Percentiles rank a stretch among this genome's conserved stretches.
phyloP scores from a whole-genome alignment of 345 rosid genomes.

The Luvunga scandens region DNA sequence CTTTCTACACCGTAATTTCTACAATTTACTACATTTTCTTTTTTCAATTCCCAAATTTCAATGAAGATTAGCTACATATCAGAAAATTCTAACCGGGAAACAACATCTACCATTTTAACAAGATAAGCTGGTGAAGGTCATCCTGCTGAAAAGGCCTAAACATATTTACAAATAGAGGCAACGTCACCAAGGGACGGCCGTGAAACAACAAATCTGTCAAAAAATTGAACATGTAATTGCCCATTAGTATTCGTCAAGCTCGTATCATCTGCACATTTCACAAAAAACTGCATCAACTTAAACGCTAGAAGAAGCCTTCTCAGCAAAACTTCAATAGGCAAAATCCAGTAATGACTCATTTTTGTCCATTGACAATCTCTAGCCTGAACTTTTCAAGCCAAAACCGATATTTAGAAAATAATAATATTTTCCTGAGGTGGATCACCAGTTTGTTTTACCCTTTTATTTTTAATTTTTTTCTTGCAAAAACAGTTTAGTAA shows the following conservation, averaged over 20 bases:
- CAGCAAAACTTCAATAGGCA: neutral
- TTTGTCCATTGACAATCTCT: neutral
- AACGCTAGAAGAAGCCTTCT: neutral
- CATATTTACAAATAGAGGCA: constrained; percentile 29
- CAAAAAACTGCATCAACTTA: neutral
- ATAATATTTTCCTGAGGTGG: neutral
- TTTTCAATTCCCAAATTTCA: neutral
- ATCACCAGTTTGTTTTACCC: neutral
- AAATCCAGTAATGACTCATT: neutral
- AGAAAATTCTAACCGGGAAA: constrained; percentile 2
- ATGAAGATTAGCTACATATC: constrained; percentile 9
- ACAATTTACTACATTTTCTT: constrained; percentile 2
- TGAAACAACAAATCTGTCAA: neutral
- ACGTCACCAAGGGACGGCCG: neutral
- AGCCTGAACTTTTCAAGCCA: neutral
- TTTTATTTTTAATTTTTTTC: neutral
- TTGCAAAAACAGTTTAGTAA: neutral
- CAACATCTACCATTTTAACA: constrained; percentile 12
- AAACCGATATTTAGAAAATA: neutral
- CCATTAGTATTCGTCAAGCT: constrained; percentile 28
- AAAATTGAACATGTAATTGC: constrained; percentile 11
- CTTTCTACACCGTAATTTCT: constrained; percentile 17
- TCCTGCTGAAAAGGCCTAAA: constrained; percentile 10
- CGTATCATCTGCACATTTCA: constrained; percentile 37
- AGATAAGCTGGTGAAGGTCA: constrained; percentile 7